Conservation (phyloP, 768 basidiomycete genomes). For the Phylloporus rhodoxanthus region DNA sequence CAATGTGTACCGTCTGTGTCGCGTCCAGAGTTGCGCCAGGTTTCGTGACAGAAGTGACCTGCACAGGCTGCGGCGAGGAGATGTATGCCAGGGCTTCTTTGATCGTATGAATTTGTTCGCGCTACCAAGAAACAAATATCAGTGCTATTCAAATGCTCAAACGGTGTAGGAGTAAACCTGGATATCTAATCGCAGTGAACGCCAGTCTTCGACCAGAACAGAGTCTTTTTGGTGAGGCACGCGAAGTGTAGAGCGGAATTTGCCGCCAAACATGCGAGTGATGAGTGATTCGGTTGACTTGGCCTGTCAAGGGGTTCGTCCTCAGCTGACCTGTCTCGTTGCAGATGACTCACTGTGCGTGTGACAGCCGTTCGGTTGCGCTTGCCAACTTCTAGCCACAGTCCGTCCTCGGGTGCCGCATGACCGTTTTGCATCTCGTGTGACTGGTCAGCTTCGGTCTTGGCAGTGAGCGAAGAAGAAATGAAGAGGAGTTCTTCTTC, state of each 20-base stretch:
- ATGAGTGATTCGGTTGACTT: conserved; percentile 83
- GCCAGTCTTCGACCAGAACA: conserved; percentile 87
- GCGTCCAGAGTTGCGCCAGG: conserved; percentile 65
- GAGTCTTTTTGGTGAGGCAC: conserved; percentile 82
- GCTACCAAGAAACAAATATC: conserved; percentile 33
- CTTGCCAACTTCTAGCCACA: conserved; percentile 92
- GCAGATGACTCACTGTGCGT: conserved; percentile 53
- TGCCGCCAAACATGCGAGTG: conserved; percentile 89
- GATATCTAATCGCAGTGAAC: conserved; percentile 83
- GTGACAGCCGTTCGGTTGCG: conserved; percentile 77
- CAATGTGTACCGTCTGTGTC: conserved; percentile 67
- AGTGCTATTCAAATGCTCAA: not conserved
- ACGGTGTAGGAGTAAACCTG: conserved; percentile 42
- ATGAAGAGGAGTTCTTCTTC: conserved; percentile 84
- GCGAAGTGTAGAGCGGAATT: conserved; percentile 77
- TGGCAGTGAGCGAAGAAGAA: conserved; percentile 45
- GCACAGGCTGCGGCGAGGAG: conserved; percentile 74
- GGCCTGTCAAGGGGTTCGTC: conserved; percentile 38
- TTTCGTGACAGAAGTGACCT: conserved; percentile 52
- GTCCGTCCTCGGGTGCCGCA: conserved; percentile 48
- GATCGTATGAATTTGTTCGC: conserved; percentile 68
- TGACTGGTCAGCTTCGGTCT: conserved; percentile 25
- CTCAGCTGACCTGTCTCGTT: not conserved
- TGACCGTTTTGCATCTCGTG: conserved; percentile 11
- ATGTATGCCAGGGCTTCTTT: conserved; percentile 78